These are phyloP conservation scores for Citrullus colocynthis DNA, from an alignment of 306 rosid species.

Conservation along the genomic window DNA sequence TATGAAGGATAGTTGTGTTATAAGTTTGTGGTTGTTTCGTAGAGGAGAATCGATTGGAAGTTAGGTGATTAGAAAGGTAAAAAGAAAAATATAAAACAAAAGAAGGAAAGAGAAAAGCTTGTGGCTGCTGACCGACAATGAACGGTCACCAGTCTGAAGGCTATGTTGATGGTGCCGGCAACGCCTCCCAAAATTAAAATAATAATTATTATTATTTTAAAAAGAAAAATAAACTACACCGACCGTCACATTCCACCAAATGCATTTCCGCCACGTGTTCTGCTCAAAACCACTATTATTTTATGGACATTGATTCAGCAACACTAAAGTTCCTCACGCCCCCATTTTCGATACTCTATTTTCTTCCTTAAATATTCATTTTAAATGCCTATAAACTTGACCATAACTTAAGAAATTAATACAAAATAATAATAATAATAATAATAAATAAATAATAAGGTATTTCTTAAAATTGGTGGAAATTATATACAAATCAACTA, in stretches of 20 bases:
- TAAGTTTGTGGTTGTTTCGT: not conserved
- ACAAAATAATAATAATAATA: no score
- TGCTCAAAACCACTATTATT: not conserved
- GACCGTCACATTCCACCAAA: conserved; percentile 3
- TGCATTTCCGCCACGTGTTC: not conserved
- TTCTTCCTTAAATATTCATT: no score
- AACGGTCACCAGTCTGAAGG: not conserved
- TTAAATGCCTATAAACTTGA: no score
- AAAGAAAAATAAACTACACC: not conserved
- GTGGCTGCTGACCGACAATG: conserved; percentile 5
- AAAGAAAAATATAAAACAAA: not conserved
- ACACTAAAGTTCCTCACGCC: not conserved
- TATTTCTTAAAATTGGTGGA: no score
- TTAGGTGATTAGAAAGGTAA: not conserved
- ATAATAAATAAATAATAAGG: no score
- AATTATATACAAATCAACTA: no score
- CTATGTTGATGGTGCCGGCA: not conserved
- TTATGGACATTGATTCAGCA: not conserved
- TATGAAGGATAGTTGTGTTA: no score
- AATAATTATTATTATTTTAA: no score
- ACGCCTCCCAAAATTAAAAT: not conserved
- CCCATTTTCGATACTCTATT: no score
- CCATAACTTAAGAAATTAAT: no score
- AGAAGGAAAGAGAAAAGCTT: not conserved
- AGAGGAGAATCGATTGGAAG: not conserved